Conservation (phyloP, 768 basidiomycete genomes). For the Leccinum sublutescens region DNA sequence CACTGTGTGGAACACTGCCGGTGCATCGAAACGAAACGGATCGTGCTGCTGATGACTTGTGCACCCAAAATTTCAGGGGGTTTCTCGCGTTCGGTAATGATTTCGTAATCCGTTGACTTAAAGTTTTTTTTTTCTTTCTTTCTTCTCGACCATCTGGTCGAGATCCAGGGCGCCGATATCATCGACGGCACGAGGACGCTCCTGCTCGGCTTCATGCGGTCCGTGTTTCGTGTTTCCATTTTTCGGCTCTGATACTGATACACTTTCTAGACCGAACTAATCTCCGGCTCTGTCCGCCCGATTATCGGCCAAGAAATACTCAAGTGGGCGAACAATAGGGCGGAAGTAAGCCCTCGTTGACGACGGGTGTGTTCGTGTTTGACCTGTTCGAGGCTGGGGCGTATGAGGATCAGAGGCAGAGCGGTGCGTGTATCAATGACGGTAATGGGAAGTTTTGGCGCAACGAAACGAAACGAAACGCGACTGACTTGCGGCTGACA, state of each 20-base stretch:
- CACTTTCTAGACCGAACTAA: constrained; percentile 50
- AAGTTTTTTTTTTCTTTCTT: too few species aligned
- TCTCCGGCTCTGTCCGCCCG: constrained; percentile 72
- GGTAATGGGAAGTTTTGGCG: too few species aligned
- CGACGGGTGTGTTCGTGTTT: constrained; percentile 89
- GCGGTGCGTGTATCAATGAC: constrained; percentile 56
- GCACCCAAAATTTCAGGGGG: too few species aligned
- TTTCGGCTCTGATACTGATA: background rate
- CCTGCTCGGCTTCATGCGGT: constrained; percentile 94
- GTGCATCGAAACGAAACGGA: too few species aligned
- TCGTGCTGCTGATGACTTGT: too few species aligned
- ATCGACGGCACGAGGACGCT: constrained; percentile 89
- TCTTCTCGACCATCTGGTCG: constrained; percentile 63
- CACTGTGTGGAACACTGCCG: too few species aligned
- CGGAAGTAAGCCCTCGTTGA: constrained; percentile 60
- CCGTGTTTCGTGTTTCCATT: constrained; percentile 15
- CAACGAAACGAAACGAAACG: background rate
- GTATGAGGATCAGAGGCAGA: constrained; percentile 89
- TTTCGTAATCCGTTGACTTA: too few species aligned
- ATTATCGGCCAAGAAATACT: constrained; percentile 92
- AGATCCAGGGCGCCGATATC: constrained; percentile 96
- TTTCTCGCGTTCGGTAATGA: too few species aligned
- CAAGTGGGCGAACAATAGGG: constrained; percentile 88
- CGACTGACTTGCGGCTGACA: too few species aligned
- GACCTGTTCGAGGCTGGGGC: constrained; percentile 78